Base-by-base conservation (phyloP, 805 yeast genomes). In the Hanseniaspora nectarophila region DNA sequence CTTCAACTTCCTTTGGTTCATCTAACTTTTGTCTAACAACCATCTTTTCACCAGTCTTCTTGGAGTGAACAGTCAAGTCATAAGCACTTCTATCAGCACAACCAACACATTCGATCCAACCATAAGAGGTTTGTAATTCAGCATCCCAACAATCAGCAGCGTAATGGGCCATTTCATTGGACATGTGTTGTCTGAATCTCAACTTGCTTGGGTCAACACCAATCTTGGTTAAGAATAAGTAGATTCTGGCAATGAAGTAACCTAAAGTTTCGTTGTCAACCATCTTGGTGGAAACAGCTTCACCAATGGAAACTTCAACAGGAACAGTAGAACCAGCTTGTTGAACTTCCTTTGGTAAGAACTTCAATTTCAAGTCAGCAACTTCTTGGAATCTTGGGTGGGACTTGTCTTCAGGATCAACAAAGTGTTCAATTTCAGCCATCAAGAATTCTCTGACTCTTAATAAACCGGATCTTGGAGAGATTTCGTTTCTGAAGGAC, bases 121-220 rank as follows among this genome's bases (percentile, higher is more conserved):
- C 99, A 63, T 87, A 92, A 32, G 96, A 86, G 40, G 96, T 82
- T 61, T 85, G 81, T 63, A 92, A 75, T 74, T 92, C 99, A 58
- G 95, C 97, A 72, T 92, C 99, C 99, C 99, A 92, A 75, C 99
- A 92, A 73, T 92, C 99, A 60, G 95, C 81, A 55, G 98, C 98
- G 69, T 92, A 92, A 70, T 92, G 99, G 18, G 99, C 99, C 99
- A 92, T 92, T 74, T 92, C 99, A 67, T 92, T 92, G 61, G 82
- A 76, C 95, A 92, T 82, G 72, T 92, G 99, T 74, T 92, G 98
- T 75, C 99, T 85, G 80, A 92, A 92, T 69, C 99, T 81, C 67
- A 92, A 71, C 63, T 87, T 81, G 54, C 70, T 65, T 55, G 82
- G 74, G 68, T 92, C 90, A 59, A 89, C 88, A 73, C 99, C 99